Evolutionary conservation across 176 grass and related monocot species (phyloP), one percentile per base, ranked within the genome.

Genomic region (Aegilops longissima): DNA sequence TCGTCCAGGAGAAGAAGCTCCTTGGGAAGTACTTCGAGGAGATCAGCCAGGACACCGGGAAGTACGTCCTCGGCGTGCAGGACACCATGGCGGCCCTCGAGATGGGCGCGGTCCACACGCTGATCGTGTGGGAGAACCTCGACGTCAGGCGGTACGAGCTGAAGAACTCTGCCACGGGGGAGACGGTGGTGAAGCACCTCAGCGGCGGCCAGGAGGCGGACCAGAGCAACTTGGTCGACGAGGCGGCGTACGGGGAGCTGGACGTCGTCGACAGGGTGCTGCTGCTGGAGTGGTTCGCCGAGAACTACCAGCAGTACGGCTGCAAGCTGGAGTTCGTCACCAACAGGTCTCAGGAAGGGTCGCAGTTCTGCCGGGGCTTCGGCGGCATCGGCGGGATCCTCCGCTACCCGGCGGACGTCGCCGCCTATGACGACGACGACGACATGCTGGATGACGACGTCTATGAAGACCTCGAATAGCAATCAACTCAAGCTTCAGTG

Each of bases 1-100:
- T 93, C 66, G 86, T 93, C 23, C 92, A 93, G 78, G 92, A 93
- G 62, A 93, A 93, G 86, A 93, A 93, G 78, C 83, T 93, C 29
- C 85, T 90, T 11, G 88, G 92, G 24, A 90, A 86, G 82, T 93
- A 88, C 85, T 93, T 93, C 8, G 92, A 93, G 82, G 88, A 93
- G 86, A 93, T 93, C 44, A 90, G 92, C 73, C 86, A 86, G 21
- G 88, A 93, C 79, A 93, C 92, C 0, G 86, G 86, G 34, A 93
- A 93, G 67, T 93, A 93, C 76, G 88, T 88, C 8, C 77, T 93
- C 16, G 86, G 92, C 27, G 88, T 88, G 82, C 29, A 90, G 2
- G 88, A 93, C 68, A 93, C 86, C n/a, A 82, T 93, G 36, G 64
- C 86, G 63, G 92, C 92, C 17, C 83, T 93, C 1, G 88, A 93